These are phyloP conservation scores for Solanum boliviense DNA, from an alignment of 257 asterid genomes.

Conservation along the genomic window DNA sequence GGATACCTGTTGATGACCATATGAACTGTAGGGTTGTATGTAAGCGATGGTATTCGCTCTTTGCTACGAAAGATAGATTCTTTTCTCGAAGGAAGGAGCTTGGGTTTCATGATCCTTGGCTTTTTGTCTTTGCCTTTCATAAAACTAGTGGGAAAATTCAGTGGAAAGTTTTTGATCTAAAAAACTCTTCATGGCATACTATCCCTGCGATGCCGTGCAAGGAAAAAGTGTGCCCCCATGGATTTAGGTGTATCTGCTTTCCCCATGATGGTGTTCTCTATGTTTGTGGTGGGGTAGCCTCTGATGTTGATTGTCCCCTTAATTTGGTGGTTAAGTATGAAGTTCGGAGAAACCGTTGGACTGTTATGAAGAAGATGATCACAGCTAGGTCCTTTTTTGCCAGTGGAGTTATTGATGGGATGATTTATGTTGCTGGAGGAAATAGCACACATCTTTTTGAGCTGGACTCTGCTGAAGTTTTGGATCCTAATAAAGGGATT, in stretches of 20 bases:
- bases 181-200: constrained; percentile 62
- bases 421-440: constrained; percentile 91
- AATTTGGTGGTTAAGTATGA: constrained; percentile 79
- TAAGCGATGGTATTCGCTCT: constrained; percentile 68
- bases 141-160: constrained; percentile 74
- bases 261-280: constrained; percentile 64
- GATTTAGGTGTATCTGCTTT: constrained; percentile 60
- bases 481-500: constrained; percentile 55
- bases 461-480: constrained; percentile 68
- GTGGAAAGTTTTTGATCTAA: constrained; percentile 82
- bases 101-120: constrained; percentile 83
- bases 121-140: constrained; percentile 71
- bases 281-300: constrained; percentile 75
- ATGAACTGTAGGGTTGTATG: constrained; percentile 44
- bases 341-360: constrained; percentile 71
- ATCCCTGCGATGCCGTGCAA: constrained; percentile 94
- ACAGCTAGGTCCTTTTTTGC: constrained; percentile 84
- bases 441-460: constrained; percentile 67
- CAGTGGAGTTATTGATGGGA: constrained; percentile 71
- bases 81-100: constrained; percentile 64
- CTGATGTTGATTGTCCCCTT: constrained; percentile 68
- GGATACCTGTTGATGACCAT: constrained; percentile 62
- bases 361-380: constrained; percentile 75
- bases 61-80: constrained; percentile 67
- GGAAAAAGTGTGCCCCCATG: constrained; percentile 81